A percentile compares a stretch with the other conserved stretches of the same genome.
Conservation (phyloP, 306 rosid species). For the Myrica gale region DNA sequence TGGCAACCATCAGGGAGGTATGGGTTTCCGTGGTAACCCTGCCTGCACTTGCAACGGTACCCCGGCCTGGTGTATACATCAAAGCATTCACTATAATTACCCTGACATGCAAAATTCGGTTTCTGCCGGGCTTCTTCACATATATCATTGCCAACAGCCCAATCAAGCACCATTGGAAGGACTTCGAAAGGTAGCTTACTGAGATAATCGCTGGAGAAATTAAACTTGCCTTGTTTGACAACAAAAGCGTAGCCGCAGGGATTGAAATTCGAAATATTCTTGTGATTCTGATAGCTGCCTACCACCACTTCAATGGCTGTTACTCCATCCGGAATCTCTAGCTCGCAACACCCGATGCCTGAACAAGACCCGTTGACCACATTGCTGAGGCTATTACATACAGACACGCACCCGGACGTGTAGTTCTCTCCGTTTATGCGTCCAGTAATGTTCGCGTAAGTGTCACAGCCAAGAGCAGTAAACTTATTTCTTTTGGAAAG, state of each 20-base stretch:
- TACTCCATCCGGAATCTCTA: no score
- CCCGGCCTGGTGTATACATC: constrained; percentile 1
- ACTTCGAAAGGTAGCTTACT: neutral
- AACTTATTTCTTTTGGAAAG: neutral
- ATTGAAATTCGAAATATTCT: neutral
- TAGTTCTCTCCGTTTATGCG: no score
- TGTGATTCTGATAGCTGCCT: neutral
- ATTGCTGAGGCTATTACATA: no score
- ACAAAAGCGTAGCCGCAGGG: neutral
- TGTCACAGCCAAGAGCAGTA: no score
- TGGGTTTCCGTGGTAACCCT: constrained; percentile 37
- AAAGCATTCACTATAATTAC: neutral
- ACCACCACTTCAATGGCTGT: fast-evolving
- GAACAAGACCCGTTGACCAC: no score
- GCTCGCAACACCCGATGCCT: no score
- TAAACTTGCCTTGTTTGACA: neutral
- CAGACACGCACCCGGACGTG: no score
- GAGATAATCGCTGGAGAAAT: constrained; percentile 6
- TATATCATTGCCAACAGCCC: constrained; percentile 31
- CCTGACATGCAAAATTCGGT: constrained; percentile 11
- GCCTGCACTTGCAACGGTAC: constrained; percentile 32
- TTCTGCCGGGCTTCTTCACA: neutral
- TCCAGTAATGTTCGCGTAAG: no score
- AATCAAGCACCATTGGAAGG: constrained; percentile 29
- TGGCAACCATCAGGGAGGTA: constrained; percentile 32